These are phyloP conservation scores for Mycena maculata DNA, from an alignment of 768 basidiomycete genomes.

Conservation along the genomic window DNA sequence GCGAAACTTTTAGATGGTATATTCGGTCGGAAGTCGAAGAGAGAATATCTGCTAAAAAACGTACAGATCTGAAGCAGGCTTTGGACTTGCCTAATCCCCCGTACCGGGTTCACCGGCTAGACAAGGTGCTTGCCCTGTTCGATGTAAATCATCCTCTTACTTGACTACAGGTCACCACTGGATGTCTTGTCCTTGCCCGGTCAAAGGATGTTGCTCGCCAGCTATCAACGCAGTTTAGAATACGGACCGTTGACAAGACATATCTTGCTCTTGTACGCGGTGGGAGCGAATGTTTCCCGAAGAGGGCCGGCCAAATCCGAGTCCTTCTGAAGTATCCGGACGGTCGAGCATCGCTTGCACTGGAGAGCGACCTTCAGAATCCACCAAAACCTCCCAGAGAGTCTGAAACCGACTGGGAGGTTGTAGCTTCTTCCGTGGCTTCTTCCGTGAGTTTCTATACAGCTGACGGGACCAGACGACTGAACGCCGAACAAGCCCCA, in stretches of 20 bases:
- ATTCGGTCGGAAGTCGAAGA: background rate
- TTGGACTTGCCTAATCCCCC: slow-evolving; percentile 52
- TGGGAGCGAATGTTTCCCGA: slow-evolving; percentile 57
- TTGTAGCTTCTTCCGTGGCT: slow-evolving; percentile 69
- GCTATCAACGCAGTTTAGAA: slow-evolving; percentile 66
- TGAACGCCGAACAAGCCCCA: slow-evolving; percentile 44
- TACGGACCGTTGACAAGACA: slow-evolving; percentile 61
- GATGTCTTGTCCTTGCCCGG: slow-evolving; percentile 67
- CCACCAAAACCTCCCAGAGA: slow-evolving; percentile 40
- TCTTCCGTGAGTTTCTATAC: background rate
- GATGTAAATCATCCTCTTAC: background rate
- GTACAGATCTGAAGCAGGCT: slow-evolving; percentile 41
- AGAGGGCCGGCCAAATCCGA: slow-evolving; percentile 54
- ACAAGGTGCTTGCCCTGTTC: slow-evolving; percentile 64
- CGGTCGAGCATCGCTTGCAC: slow-evolving; percentile 58
- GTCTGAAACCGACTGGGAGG: slow-evolving; percentile 67
- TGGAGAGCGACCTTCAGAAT: slow-evolving; percentile 19
- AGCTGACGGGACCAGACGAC: slow-evolving; percentile 17
- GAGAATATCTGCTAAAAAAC: background rate
- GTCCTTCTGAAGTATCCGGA: slow-evolving; percentile 54
- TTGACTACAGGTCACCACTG: slow-evolving; percentile 66
- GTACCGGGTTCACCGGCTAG: slow-evolving; percentile 70
- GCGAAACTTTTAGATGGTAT: slow-evolving; percentile 21
- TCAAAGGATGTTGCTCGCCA: slow-evolving; percentile 55
- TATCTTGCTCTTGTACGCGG: slow-evolving; percentile 76